Evolutionary conservation across 2,329 filamentous ascomycete genomes (phyloP).

Genomic region (Trichoderma atroviride): DNA sequence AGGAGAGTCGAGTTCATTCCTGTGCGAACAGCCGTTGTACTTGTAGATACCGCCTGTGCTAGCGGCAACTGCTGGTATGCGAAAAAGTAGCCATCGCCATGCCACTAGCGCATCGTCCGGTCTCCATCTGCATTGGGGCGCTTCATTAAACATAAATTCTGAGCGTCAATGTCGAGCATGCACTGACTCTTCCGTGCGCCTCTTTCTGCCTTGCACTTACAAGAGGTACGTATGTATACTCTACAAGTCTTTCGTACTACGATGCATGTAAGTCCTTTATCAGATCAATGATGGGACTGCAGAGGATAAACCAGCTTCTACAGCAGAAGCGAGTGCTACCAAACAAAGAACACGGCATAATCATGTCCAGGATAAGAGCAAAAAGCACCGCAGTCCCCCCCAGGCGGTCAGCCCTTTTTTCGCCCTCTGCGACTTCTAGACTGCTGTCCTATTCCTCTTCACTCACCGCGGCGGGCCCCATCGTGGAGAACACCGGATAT

Average conservation of each 20-base stretch:
- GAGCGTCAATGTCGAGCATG: neutral
- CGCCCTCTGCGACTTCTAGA: constrained; percentile 17
- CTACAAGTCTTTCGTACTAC: neutral
- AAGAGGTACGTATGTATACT: neutral
- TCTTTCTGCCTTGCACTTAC: neutral
- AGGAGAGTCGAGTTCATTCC: neutral
- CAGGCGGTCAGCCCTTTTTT: constrained; percentile 16
- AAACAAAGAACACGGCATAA: neutral
- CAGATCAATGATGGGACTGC: neutral
- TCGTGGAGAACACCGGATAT: constrained; percentile 25
- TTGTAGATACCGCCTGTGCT: neutral
- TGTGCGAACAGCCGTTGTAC: neutral
- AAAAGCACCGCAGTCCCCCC: constrained; percentile 1
- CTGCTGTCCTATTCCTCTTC: neutral
- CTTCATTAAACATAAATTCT: constrained; percentile 1
- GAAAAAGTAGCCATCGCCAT: neutral
- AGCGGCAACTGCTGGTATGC: neutral
- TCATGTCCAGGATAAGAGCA: neutral
- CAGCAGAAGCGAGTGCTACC: neutral
- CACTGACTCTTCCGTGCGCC: neutral
- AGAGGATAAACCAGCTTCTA: neutral
- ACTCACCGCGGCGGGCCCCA: constrained; percentile 17
- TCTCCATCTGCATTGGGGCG: constrained; percentile 3
- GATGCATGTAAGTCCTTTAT: neutral
- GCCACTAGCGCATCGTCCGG: neutral